Evolutionary conservation across 2,329 filamentous ascomycete genomes (phyloP).

Genomic region (Cladosporium sp.): DNA sequence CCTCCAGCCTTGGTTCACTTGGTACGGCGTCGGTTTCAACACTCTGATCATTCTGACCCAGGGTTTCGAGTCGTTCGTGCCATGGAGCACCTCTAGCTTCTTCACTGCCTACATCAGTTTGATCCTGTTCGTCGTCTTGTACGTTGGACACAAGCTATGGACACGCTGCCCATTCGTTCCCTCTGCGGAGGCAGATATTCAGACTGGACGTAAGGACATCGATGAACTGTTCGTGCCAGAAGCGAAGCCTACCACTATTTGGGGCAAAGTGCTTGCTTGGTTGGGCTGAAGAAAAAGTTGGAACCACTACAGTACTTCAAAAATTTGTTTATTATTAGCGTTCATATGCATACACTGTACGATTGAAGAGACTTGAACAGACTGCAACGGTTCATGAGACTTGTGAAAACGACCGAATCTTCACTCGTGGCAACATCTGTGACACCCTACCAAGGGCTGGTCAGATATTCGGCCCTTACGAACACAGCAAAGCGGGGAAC

Average conservation of each 20-base stretch:
- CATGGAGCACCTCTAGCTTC: conserved; percentile 67
- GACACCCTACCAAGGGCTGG: too few relatives aligned
- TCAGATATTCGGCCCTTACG: too few relatives aligned
- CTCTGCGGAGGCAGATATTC: conserved; percentile 39
- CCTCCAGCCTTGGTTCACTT: conserved; percentile 69
- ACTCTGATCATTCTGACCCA: conserved; percentile 71
- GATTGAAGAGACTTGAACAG: too few relatives aligned
- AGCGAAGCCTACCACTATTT: conserved; percentile 27
- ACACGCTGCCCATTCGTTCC: conserved; percentile 41
- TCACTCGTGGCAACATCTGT: too few relatives aligned
- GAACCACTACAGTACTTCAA: too few relatives aligned
- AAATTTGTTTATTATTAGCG: too few relatives aligned
- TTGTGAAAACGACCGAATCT: too few relatives aligned
- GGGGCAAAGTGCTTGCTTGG: conserved; percentile 28
- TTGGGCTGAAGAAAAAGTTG: not conserved
- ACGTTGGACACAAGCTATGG: conserved; percentile 66
- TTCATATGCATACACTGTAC: too few relatives aligned
- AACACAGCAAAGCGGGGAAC: too few relatives aligned
- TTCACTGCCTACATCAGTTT: conserved; percentile 72
- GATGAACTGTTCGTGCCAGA: conserved; percentile 33
- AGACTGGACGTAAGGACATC: conserved; percentile 37
- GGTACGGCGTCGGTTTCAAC: conserved; percentile 60
- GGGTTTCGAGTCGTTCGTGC: conserved; percentile 72
- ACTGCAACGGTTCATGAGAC: too few relatives aligned
- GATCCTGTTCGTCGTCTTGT: conserved; percentile 65